phyloP scores from a whole-genome alignment of 2,329 filamentous ascomycete genomes.

The Nothophoma quercina region DNA sequence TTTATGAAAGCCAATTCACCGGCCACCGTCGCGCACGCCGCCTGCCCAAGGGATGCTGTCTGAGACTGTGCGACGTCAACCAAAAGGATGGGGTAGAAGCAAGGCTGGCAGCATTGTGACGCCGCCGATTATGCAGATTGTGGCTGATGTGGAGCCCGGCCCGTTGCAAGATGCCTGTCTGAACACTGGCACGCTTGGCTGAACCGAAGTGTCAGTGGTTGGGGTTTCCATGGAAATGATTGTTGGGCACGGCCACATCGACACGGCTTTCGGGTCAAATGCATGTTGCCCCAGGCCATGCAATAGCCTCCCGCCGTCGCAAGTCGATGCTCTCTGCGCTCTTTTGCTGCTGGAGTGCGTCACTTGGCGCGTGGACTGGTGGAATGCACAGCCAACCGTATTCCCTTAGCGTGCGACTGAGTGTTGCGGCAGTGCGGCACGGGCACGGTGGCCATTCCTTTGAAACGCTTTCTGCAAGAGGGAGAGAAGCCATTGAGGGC shows the following conservation, averaged over 20 bases:
- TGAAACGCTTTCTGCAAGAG: slow-evolving; percentile 19
- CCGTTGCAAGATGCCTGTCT: slow-evolving; percentile 30
- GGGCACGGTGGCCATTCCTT: slow-evolving; percentile 15
- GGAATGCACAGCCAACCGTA: slow-evolving; percentile 30
- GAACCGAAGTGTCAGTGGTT: slow-evolving; percentile 28
- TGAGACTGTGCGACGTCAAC: slow-evolving; percentile 27
- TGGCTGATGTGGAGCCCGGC: slow-evolving; percentile 34
- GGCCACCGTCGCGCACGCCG: slow-evolving; percentile 8
- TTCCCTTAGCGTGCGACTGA: slow-evolving; percentile 16
- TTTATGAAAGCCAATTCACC: slow-evolving; percentile 1
- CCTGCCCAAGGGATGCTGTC: slow-evolving; percentile 7
- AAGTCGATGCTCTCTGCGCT: slow-evolving; percentile 18
- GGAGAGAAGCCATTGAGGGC: slow-evolving; percentile 13
- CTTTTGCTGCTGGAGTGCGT: slow-evolving; percentile 16
- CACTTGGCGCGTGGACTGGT: slow-evolving; percentile 24
- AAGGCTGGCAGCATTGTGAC: slow-evolving; percentile 28
- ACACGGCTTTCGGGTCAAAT: slow-evolving; percentile 13
- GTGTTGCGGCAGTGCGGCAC: slow-evolving; percentile 24
- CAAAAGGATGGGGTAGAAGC: slow-evolving; percentile 9
- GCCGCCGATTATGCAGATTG: slow-evolving; percentile 24
- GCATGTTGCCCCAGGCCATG: slow-evolving; percentile 23
- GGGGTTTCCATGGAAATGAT: slow-evolving; percentile 35
- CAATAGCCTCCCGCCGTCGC: slow-evolving; percentile 21
- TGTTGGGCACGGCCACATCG: slow-evolving; percentile 29
- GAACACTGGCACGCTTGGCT: slow-evolving; percentile 9